Evolutionary conservation across 306 rosid genomes (phyloP).

Genomic region (Geum urbanum): DNA sequence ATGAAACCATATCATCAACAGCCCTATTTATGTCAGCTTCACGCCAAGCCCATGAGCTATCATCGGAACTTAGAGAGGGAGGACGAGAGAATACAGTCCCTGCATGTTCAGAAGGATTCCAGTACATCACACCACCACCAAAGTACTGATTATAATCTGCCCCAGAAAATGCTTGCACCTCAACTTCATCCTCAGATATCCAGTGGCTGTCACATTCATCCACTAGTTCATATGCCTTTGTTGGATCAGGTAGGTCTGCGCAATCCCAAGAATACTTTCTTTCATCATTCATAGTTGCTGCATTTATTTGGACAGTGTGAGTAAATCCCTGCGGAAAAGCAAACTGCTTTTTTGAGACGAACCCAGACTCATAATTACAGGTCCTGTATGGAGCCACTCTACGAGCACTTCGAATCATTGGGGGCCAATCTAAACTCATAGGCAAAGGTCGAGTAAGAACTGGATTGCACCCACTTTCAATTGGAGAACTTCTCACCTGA

Average conservation of each 20-base stretch:
- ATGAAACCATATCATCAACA: constrained; percentile 98
- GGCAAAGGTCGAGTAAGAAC: constrained; percentile 57
- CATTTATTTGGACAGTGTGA: constrained; percentile 50
- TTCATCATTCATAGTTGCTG: constrained; percentile 46
- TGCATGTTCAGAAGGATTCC: constrained; percentile 86
- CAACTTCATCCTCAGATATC: constrained; percentile 90
- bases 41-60: constrained; percentile 93
- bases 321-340: constrained; percentile 58
- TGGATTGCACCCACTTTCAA: constrained; percentile 68
- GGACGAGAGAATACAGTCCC: constrained; percentile 88
- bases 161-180: constrained; percentile 85
- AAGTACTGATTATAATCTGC: constrained; percentile 83
- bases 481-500: constrained; percentile 50
- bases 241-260: constrained; percentile 55
- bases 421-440: constrained; percentile 97
- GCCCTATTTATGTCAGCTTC: constrained; percentile 94
- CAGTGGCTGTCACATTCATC: constrained; percentile 85
- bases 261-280: constrained; percentile 67
- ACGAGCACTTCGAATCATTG: constrained; percentile 63
- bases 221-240: constrained; percentile 52
- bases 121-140: constrained; percentile 97
- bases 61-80: constrained; percentile 95
- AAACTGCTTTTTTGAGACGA: constrained; percentile 65
- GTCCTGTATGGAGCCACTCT: constrained; percentile 56
- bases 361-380: constrained; percentile 68